Evolutionary conservation across 306 rosid genomes (phyloP).

Genomic region (Lotus japonicus): DNA sequence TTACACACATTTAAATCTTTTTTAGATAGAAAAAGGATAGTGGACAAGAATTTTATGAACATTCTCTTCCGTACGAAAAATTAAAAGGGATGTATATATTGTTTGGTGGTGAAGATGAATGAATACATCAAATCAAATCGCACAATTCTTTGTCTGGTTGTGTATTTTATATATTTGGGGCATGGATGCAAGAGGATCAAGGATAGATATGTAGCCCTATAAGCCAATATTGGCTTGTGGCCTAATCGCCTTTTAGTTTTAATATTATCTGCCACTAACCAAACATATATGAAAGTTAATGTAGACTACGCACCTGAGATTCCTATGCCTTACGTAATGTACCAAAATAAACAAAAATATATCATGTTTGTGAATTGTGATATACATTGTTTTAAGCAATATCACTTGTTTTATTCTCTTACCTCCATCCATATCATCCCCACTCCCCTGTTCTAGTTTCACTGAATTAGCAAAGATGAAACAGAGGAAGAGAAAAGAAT

Average conservation of each 20-base stretch:
- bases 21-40: too few species aligned
- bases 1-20: too few species aligned
- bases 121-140: background rate
- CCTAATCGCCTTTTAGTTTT: background rate
- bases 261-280: conserved; percentile 15
- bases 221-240: conserved; percentile 14
- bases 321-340: background rate
- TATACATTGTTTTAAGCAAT: background rate
- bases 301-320: background rate
- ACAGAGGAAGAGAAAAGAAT: too few species aligned
- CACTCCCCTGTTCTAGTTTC: too few species aligned
- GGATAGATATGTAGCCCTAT: conserved; percentile 17
- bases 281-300: background rate
- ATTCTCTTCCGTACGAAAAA: background rate
- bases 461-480: too few species aligned
- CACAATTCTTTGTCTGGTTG: background rate
- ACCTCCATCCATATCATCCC: too few species aligned
- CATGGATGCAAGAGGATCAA: background rate
- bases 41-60: background rate
- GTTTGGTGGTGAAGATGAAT: background rate
- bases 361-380: background rate
- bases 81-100: background rate
- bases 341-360: background rate
- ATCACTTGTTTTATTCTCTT: background rate
- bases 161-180: background rate